Evolutionary conservation across 148 eudicot genomes (phyloP).

Genomic region (Vaccinium corymbosum): DNA sequence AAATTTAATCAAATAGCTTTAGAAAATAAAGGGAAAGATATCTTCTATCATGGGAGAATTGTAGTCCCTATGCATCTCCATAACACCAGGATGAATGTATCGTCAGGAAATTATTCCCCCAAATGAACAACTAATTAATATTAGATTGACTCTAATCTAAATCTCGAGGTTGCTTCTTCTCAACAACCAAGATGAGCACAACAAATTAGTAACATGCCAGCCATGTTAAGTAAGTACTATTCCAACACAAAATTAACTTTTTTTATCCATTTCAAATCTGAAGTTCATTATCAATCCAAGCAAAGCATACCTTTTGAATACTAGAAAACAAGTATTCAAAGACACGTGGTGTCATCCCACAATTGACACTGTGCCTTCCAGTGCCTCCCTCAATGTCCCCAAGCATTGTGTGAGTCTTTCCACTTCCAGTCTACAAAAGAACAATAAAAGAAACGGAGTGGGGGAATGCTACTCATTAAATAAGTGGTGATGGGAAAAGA

Average conservation of each 20-base stretch:
- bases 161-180: neutral
- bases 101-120: neutral
- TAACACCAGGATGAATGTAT: neutral
- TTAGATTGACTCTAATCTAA: neutral
- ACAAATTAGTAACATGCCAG: neutral
- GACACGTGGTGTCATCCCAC: conserved; percentile 98
- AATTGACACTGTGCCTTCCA: conserved; percentile 87
- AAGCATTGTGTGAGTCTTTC: conserved; percentile 17
- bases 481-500: neutral
- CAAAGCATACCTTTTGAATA: conserved; percentile 70
- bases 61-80: neutral
- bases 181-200: neutral
- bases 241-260: neutral
- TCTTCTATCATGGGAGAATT: neutral
- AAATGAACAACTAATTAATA: neutral
- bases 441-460: neutral
- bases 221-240: neutral
- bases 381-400: conserved; percentile 89
- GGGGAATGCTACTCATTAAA: neutral
- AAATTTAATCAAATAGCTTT: neutral
- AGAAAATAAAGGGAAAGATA: neutral
- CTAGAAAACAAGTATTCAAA: conserved; percentile 91
- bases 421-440: conserved; percentile 21
- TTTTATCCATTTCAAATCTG: neutral
- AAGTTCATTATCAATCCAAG: neutral